A percentile compares a stretch with the other conserved stretches of the same genome.
phyloP scores from a whole-genome alignment of 352 stramenopile genomes.

The Phytophthora foliorum region DNA sequence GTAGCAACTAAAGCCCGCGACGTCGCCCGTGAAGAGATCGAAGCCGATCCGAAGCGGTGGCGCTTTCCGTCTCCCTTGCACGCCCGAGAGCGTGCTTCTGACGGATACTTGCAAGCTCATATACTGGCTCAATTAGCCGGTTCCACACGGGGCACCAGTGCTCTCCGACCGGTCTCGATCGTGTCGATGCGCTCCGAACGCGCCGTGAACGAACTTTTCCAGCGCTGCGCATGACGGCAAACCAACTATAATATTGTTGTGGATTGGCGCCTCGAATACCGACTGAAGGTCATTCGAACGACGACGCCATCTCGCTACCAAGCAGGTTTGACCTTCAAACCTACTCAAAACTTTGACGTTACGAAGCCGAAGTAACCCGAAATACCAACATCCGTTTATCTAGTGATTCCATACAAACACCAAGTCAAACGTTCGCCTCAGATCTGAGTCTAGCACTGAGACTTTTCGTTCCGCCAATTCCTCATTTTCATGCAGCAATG shows the following conservation, averaged over 20 bases:
- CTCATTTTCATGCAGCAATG: slow-evolving; percentile 22
- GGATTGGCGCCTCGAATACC: slow-evolving; percentile 23
- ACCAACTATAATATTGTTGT: slow-evolving; percentile 20
- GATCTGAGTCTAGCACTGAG: not conserved
- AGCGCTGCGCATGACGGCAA: slow-evolving; percentile 38
- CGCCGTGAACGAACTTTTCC: slow-evolving; percentile 35
- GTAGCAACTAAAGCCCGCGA: slow-evolving; percentile 44
- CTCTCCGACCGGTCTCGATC: slow-evolving; percentile 19
- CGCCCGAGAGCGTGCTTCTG: slow-evolving; percentile 15
- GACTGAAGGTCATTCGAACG: slow-evolving; percentile 24
- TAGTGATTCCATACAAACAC: too few species aligned
- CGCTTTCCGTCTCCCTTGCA: slow-evolving; percentile 24
- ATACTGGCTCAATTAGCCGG: slow-evolving; percentile 18
- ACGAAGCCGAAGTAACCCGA: slow-evolving; percentile 32
- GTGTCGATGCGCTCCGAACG: slow-evolving; percentile 29
- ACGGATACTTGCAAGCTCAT: slow-evolving; percentile 25
- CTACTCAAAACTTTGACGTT: slow-evolving; percentile 37
- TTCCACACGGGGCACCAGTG: slow-evolving; percentile 16
- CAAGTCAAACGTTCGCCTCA: too few species aligned
- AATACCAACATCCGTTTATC: not conserved
- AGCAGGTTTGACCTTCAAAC: too few species aligned
- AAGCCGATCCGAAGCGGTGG: slow-evolving; percentile 33
- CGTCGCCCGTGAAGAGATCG: slow-evolving; percentile 50
- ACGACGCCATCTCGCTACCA: not conserved
- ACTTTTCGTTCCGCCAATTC: slow-evolving; percentile 22